Evolutionary conservation across 2,329 filamentous ascomycete genomes (phyloP).

Genomic region (Venturia effusa): DNA sequence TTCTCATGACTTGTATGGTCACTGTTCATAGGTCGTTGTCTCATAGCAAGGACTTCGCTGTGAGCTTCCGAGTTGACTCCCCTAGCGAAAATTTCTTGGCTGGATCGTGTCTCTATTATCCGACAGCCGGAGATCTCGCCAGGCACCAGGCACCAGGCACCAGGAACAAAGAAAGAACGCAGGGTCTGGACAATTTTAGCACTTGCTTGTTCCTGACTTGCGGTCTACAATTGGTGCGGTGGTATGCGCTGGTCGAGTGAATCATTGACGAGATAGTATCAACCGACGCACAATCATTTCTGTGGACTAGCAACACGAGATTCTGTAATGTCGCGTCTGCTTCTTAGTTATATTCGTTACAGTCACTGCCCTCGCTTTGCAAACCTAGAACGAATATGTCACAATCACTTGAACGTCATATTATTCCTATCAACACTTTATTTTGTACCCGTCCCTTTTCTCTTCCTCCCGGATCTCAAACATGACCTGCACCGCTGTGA

Average conservation of each 20-base stretch:
- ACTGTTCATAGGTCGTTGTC: neutral
- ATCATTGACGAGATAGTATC: no score
- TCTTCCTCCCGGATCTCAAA: conserved; percentile 88
- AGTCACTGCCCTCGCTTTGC: neutral
- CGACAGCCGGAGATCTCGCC: neutral
- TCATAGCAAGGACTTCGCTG: neutral
- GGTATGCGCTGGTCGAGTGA: neutral
- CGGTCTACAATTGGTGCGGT: neutral
- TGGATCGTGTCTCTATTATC: neutral
- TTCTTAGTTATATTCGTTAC: neutral
- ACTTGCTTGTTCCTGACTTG: neutral
- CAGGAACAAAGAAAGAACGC: neutral
- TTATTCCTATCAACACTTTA: conserved; percentile 56
- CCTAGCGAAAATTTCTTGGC: neutral
- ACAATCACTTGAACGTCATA: neutral
- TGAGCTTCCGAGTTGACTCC: neutral
- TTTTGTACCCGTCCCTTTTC: conserved; percentile 64
- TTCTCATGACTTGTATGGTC: neutral
- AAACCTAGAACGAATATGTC: neutral
- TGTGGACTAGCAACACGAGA: no score
- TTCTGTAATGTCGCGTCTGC: no score
- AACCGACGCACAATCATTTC: no score
- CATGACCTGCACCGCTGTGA: conserved; percentile 86
- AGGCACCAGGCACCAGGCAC: conserved; percentile 3
- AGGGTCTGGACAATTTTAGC: neutral